Evolutionary conservation across 2,329 filamentous ascomycete genomes (phyloP).

Genomic region (Fusarium globosum): DNA sequence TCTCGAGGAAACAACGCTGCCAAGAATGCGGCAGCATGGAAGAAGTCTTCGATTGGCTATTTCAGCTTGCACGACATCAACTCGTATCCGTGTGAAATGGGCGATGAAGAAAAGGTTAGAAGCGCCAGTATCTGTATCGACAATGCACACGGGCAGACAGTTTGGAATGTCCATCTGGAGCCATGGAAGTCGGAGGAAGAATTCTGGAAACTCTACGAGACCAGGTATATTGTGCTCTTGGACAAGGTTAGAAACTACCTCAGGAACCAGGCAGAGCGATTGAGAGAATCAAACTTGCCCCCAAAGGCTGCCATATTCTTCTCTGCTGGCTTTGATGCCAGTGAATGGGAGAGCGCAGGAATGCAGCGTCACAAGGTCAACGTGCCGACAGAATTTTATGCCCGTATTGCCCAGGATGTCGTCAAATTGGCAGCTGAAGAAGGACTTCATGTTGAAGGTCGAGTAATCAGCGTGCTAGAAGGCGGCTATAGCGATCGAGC

Average conservation of each 20-base stretch:
- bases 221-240: constrained; percentile 79
- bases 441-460: constrained; percentile 79
- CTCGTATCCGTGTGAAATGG: constrained; percentile 94
- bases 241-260: constrained; percentile 85
- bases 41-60: constrained; percentile 91
- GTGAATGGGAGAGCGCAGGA: constrained; percentile 88
- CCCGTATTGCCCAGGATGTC: constrained; percentile 86
- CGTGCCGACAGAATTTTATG: constrained; percentile 96
- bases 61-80: constrained; percentile 99
- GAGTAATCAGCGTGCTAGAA: constrained; percentile 92
- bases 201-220: constrained; percentile 90
- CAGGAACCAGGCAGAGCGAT: constrained; percentile 74
- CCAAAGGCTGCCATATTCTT: constrained; percentile 92
- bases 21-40: constrained; percentile 79
- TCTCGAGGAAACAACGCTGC: constrained; percentile 68
- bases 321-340: constrained; percentile 96
- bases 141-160: constrained; percentile 89
- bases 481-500: constrained; percentile 96
- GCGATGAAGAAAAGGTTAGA: constrained; percentile 92
- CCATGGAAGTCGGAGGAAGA: constrained; percentile 84
- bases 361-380: constrained; percentile 98
- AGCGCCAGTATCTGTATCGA: constrained; percentile 96
- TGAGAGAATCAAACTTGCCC: constrained; percentile 67
- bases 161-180: constrained; percentile 97
- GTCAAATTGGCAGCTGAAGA: constrained; percentile 84